A percentile compares a stretch with the other conserved stretches of the same genome.
phyloP scores from a whole-genome alignment of 2,329 filamentous ascomycete genomes.

The Penicillium sp. region DNA sequence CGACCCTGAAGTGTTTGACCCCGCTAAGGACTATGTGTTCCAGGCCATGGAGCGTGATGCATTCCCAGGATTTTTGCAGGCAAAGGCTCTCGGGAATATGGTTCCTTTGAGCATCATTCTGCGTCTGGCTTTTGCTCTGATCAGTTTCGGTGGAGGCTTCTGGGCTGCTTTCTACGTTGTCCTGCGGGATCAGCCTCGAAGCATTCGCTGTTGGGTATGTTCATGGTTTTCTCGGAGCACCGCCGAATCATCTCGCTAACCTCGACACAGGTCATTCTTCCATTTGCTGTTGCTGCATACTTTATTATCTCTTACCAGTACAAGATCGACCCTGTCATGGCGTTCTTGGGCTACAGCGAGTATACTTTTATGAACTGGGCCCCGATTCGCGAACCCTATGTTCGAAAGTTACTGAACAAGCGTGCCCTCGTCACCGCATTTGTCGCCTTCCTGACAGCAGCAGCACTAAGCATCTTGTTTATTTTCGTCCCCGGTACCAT shows the following conservation, averaged over 20 bases:
- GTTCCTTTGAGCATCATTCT: conserved; percentile 88
- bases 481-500: conserved; percentile 84
- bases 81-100: conserved; percentile 92
- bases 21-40: conserved; percentile 98
- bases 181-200: conserved; percentile 74
- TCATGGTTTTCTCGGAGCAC: not conserved
- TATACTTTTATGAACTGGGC: conserved; percentile 95
- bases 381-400: conserved; percentile 83
- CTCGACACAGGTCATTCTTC: conserved; percentile 66
- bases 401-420: conserved; percentile 79
- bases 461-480: conserved; percentile 83
- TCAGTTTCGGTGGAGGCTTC: conserved; percentile 85
- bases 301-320: conserved; percentile 90
- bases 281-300: conserved; percentile 89
- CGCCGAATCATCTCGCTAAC: conserved; percentile 21
- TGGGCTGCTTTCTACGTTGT: conserved; percentile 94
- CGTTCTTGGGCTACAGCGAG: conserved; percentile 85
- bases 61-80: conserved; percentile 93
- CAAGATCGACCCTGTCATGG: conserved; percentile 87
- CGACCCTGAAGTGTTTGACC: conserved; percentile 95
- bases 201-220: conserved; percentile 80
- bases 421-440: conserved; percentile 77
- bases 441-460: conserved; percentile 72
- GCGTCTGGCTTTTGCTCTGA: conserved; percentile 77
- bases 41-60: conserved; percentile 99